Conservation (phyloP, 2,329 filamentous ascomycete species). For the Lachnum nothofagi region DNA sequence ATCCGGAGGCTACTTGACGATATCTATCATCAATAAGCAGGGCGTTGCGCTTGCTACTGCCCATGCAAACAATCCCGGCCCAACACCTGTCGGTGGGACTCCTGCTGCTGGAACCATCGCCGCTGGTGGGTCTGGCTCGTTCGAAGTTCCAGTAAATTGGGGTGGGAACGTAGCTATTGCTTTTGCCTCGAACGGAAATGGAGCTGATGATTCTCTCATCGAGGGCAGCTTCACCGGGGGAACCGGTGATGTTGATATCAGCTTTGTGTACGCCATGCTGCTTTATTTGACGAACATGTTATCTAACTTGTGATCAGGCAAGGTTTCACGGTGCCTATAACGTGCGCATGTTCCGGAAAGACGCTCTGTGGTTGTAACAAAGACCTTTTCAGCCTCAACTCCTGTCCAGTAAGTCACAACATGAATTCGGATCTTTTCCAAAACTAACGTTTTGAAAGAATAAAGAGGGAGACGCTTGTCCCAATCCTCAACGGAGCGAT, state of each 20-base stretch:
- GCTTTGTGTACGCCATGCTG: not conserved
- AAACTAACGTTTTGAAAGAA: not conserved
- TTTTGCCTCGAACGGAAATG: not conserved
- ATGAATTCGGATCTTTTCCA: not conserved
- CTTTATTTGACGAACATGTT: not conserved
- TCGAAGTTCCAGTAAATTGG: conserved; percentile 3
- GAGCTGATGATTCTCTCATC: conserved; percentile 3
- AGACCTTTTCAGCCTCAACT: conserved; percentile 1
- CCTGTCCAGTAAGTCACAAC: not conserved
- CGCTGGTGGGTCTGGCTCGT: no score
- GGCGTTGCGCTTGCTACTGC: no score
- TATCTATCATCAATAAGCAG: no score
- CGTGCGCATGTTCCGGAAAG: not conserved
- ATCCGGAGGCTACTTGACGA: no score
- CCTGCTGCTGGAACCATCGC: no score
- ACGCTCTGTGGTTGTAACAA: conserved; percentile 1
- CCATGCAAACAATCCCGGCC: no score
- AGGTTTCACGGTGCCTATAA: conserved; percentile 3
- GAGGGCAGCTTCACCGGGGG: conserved; percentile 2
- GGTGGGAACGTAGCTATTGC: conserved; percentile 1
- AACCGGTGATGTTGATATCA: not conserved
- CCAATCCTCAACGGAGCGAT: not conserved
- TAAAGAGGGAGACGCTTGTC: not conserved
- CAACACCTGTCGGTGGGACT: no score
- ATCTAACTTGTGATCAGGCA: not conserved